Base-by-base conservation (phyloP, 1,284 basidiomycete genomes). In the Serendipita sp. region DNA sequence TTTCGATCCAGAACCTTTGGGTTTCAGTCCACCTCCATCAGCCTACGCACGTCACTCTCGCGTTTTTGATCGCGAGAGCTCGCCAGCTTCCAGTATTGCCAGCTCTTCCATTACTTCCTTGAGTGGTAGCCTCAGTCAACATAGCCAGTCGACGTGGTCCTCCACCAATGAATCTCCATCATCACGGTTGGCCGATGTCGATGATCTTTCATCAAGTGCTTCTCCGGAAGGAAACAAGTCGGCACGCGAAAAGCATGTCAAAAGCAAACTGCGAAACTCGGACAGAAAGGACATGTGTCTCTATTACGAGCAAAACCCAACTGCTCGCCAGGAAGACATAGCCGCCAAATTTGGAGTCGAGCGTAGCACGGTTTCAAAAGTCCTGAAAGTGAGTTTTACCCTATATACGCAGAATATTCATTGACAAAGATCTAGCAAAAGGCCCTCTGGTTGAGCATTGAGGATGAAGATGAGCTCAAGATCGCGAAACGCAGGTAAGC, bases 301-400 rank as follows among this genome's bases (percentile, higher is more conserved):
- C 47, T 84, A 82, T 73, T 80, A 83, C 67, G 72, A 78, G 60
- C 74, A 82, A 2, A 75, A 88, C 68, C 85, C 85, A 0, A 79
- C 80, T 64, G 77, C 80, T 22, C 79, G 85, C 64, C 90, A 93
- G 71, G 88, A 92, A 69, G 87, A 90, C 69, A 90, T 93, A 68
- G 91, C 87, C 0, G 73, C 74, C 10, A 73, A 76, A 44, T 94
- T 87, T 71, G 82, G 82, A 61, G 87, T 93, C 62, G 92, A 94
- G 71, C 84, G 92, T 60, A 92, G 88, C 73, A 94, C 91, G n/a
- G 88, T 94, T 70, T 90, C 87, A 74, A 93, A 94, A 75, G 93
- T 93, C 66, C 78, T 94, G 66, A 93, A 93, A 65, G 53, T 58
- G 17, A 8, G 29, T 29, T 22, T n/a, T 58, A 58, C 32, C 8